Conservation (phyloP, 176 grass and related monocot species). For the Zea mays region Zm-B73-REFERENCE-NAM-5.0 NC_050096.1:6783001-6783500, state of each 20-base stretch:
- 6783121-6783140: not conserved
- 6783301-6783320: conserved; percentile 91
- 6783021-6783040: conserved; percentile 32
- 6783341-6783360: conserved; percentile 69
- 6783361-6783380: conserved; percentile 48
- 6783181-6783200: conserved; percentile 34
- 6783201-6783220: not conserved
- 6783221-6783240: conserved; percentile 4
- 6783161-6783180: conserved; percentile 24
- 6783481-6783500: conserved; percentile 52
- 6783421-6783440: conserved; percentile 66
- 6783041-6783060: not conserved
- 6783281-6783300: conserved; percentile 90
- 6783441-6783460: conserved; percentile 86
- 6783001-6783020: conserved; percentile 15
- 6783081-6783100: conserved; percentile 33
- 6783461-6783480: conserved; percentile 66
- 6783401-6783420: conserved; percentile 70
- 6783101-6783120: conserved; percentile 35
- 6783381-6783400: conserved; percentile 68
- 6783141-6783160: conserved; percentile 17
- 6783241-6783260: conserved; percentile 66
- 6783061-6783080: conserved; percentile 29
- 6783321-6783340: conserved; percentile 70
- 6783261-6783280: conserved; percentile 75